These are phyloP conservation scores for Yamadazyma kanchanaburiensis DNA, from an alignment of 1,139 yeast genomes.

Conservation along the genomic window DNA sequence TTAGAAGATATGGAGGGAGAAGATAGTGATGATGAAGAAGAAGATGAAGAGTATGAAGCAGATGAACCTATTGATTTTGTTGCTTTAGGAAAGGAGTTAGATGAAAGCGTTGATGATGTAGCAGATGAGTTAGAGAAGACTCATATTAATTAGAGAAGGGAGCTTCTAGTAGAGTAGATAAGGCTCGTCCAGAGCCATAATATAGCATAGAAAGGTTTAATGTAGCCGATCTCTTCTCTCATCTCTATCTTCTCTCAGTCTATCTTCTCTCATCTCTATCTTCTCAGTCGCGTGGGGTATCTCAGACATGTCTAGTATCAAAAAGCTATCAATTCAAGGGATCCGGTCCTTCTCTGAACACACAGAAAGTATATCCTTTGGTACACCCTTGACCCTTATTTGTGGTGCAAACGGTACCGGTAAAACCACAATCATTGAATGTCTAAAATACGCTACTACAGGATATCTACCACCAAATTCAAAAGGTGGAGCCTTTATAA, in stretches of 20 bases:
- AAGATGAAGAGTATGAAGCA: slow-evolving; percentile 55
- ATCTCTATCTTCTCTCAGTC: no score
- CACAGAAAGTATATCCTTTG: slow-evolving; percentile 85
- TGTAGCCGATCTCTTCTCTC: no score
- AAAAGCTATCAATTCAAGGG: slow-evolving; percentile 83
- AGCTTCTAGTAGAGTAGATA: not conserved
- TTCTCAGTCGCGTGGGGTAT: no score
- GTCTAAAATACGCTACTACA: slow-evolving; percentile 89
- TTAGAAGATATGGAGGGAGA: slow-evolving; percentile 91
- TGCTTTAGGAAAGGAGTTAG: slow-evolving; percentile 59
- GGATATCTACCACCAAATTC: slow-evolving; percentile 96
- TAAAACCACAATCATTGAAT: slow-evolving; percentile 96
- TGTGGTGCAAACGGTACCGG: slow-evolving; percentile 98
- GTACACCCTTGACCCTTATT: slow-evolving; percentile 85
- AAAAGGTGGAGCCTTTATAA: slow-evolving; percentile 94
- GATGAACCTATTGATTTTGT: slow-evolving; percentile 53
- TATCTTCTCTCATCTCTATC: no score
- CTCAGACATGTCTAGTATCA: slow-evolving; percentile 68
- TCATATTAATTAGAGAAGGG: slow-evolving; percentile 15
- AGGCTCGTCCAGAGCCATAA: not conserved
- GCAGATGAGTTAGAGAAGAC: slow-evolving; percentile 58
- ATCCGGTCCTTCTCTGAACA: slow-evolving; percentile 84
- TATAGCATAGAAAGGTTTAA: no score
- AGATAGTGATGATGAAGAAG: slow-evolving; percentile 82
- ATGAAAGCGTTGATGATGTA: slow-evolving; percentile 53